A percentile compares a stretch with the other conserved stretches of the same genome.
These are phyloP conservation scores for Lactifluus volemus DNA, from an alignment of 768 basidiomycete species.

Conservation along the genomic window DNA sequence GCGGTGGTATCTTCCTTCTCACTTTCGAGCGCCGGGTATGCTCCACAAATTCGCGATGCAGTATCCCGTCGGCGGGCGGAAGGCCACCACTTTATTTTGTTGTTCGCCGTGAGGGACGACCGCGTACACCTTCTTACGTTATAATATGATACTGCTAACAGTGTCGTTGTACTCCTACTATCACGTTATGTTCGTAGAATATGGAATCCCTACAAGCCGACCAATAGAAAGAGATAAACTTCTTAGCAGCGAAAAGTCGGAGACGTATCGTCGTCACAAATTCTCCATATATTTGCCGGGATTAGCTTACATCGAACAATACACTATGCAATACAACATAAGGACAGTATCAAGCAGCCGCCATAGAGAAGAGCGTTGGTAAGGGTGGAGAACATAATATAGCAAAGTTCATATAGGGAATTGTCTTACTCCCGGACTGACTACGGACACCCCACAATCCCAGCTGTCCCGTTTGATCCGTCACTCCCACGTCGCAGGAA, in stretches of 20 bases:
- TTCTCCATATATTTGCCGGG: too few species aligned
- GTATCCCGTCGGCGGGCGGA: slow-evolving; percentile 53
- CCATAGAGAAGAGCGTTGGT: neutral
- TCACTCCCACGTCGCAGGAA: neutral
- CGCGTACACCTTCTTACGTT: slow-evolving; percentile 48
- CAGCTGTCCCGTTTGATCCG: neutral
- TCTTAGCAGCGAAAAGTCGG: too few species aligned
- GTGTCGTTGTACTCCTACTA: neutral
- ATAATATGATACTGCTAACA: slow-evolving; percentile 3
- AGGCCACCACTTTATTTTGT: slow-evolving; percentile 50
- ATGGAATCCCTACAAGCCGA: neutral
- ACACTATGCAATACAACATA: neutral
- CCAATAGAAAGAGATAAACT: neutral
- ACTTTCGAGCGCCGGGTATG: slow-evolving; percentile 50
- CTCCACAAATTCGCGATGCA: slow-evolving; percentile 58
- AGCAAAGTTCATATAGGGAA: neutral
- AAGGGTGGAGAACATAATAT: neutral
- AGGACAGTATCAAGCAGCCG: neutral
- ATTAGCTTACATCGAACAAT: neutral
- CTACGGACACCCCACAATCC: neutral
- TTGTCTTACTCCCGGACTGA: neutral
- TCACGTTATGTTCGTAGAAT: neutral
- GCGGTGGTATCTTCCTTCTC: slow-evolving; percentile 46
- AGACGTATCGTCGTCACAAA: neutral
- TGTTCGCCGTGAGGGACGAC: slow-evolving; percentile 65